Base-by-base conservation (phyloP, 2,329 filamentous ascomycete genomes). In the Bimuria novae-zelandiae region DNA sequence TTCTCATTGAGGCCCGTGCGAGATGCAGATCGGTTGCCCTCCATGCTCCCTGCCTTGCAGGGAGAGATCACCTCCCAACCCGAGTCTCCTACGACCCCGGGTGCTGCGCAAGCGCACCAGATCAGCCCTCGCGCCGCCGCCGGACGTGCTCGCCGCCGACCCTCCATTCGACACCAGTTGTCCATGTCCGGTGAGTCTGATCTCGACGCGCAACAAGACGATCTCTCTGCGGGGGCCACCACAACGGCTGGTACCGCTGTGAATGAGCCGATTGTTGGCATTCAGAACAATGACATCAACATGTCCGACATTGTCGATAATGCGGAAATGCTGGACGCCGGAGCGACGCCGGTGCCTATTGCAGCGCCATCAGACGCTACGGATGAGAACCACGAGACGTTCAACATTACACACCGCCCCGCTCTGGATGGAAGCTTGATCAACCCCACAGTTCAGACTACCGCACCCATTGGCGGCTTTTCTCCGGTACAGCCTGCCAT, bases 391-490 rank as follows among this genome's bases (percentile, higher is more conserved):
- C 68, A 71, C 11, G 92, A 93, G 51, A 91, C 92, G 0, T 97
- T 97, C 76, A 95, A 96, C 76, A 95, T 97, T 65, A 92, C 90
- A 6, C 93, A 97, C 73, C 87, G 89, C 48, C 88, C 87, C 42
- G 85, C 88, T 1, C 85, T 94, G 30, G 92, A 96, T 68, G 91
- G 90, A 44, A 96, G 90, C 73, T 87, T 93, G 52, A 85, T 88
- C 62, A 92, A 89, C 68, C 81, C 82, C 22, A 85, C 85, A 53
- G 84, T 87, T 3, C 86, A 89, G 39, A 82, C 84, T 7, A 86
- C 87, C 16, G 84, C 86, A 10, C 76, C 85, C 22, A 84, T 93
- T 57, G 64, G 64, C 22, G 88, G 87, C 14, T 80, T 94, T 49
- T 93, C 90, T 21, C 88, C 88, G 1, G 84, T 85, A 64, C 87